Evolutionary conservation across 257 asterid genomes (phyloP).

Genomic region (Nicotiana paniculata): DNA sequence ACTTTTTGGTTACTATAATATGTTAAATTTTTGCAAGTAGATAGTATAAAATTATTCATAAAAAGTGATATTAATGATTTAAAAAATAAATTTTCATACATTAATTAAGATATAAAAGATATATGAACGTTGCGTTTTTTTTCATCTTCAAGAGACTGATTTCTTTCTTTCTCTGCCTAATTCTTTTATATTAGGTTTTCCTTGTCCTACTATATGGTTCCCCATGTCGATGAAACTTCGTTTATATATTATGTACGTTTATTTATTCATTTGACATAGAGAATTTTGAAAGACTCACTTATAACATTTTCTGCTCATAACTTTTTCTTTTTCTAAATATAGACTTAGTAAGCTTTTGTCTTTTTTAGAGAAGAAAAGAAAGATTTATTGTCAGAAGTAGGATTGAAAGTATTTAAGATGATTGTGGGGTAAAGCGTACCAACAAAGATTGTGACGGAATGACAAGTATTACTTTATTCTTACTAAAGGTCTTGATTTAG

Average conservation of each 20-base stretch:
- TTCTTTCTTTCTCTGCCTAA: too few species aligned
- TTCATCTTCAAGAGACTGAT: too few species aligned
- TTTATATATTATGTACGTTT: conserved; percentile 19
- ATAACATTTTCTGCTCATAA: conserved; percentile 16
- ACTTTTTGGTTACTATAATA: not conserved
- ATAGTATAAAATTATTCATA: not conserved
- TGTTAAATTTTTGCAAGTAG: not conserved
- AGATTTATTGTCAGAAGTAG: not conserved
- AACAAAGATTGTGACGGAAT: too few species aligned
- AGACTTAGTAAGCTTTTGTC: conserved; percentile 17
- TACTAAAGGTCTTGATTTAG: too few species aligned
- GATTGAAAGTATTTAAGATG: not conserved
- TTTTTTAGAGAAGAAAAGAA: not conserved
- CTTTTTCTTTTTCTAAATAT: conserved; percentile 25
- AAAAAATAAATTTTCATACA: not conserved
- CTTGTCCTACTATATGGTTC: too few species aligned
- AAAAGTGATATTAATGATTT: not conserved
- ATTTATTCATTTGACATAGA: conserved; percentile 38
- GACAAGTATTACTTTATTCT: too few species aligned
- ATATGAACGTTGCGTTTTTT: too few species aligned
- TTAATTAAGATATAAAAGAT: too few species aligned
- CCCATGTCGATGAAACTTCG: not conserved
- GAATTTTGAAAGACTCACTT: conserved; percentile 18
- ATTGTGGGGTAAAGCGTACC: not conserved
- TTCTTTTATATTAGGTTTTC: too few species aligned